Evolutionary conservation across 805 yeast species (phyloP), one percentile per base, ranked within the genome.

Genomic region (Kazachstania kunashirensis): DNA sequence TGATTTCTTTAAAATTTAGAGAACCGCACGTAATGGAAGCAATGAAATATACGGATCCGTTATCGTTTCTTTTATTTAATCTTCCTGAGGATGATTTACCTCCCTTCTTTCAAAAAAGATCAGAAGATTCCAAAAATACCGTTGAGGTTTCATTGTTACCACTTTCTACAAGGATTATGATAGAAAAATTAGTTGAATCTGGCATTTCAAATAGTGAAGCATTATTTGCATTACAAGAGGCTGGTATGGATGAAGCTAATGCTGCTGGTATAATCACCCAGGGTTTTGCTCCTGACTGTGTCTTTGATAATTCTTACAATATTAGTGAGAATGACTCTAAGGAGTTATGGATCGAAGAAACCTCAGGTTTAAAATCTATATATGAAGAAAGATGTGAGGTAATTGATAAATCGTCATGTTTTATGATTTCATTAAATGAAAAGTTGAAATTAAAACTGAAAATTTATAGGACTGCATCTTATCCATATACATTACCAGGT

Each of bases 71-170:
- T 14, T 60, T 89, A 9, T 78, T 88, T 46, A 92, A 89, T 50
- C 73, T 89, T 3, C 97, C 97, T 0, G 96, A 92, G 44, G 97
- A 88, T 52, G 98, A 89, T 50, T 63, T 89, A 23, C 98, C 98
- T 0, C 46, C 61, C 0, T 63, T 67, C 32, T 82, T 82, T 49
- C 67, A 70, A 13, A 75, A 77, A 42, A 61, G 73, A 28, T 67
- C 69, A 16, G 68, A 68, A 31, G 85, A 78, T 46, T 65, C 79
- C 0, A 72, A 70, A 33, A 70, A 77, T 17, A 67, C 71, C 36
- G 64, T 81, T 29, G 81, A 71, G 42, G 60, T 70, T 24, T 42
- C 59, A 4, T 41, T 48, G 3, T 32, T 55, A 15, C 61, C 62
- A 0, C 31, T 57, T 12, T 62, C 79, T 4, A 68, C 67, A 9